Evolutionary conservation across 805 yeast genomes (phyloP), one percentile per base, ranked within the genome.

Genomic region (Scheffersomyces lignosus): DNA sequence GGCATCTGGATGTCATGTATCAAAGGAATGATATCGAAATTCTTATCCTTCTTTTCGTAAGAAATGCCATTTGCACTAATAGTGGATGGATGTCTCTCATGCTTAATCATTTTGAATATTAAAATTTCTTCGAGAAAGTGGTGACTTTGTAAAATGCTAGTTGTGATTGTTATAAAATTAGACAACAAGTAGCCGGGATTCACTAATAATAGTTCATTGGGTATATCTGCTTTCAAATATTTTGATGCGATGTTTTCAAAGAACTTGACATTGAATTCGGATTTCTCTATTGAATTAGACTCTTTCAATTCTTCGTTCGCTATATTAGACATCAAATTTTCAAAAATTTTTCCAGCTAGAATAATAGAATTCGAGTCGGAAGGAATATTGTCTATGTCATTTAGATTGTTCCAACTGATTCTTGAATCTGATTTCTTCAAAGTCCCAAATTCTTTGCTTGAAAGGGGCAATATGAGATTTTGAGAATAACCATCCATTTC

Each of bases 121-220:
- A 73, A 50, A 30, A 71, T 47, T 5, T 54, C 52, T 5, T 55
- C 45, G 27, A 73, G 56, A 14, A 44, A 39, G 18, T 34, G 32
- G n/a, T 36, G 33, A 20, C 41, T 32, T 15, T 45, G 46, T n/a
- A 64, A 39, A 2, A 58, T 29, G 26, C 46, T 51, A 0, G 67
- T 53, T 7, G 56, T 38, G 7, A 58, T 52, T 33, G 58, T 42
- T 15, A 66, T 44, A 24, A 71, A 54, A 7, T 52, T 40, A 2
- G 73, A 49, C 23, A 58, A 52, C 5, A 72, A 47, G 33, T 50
- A 48, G 13, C 63, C 56, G 4, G 63, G 49, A 41, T 69, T 66
- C 25, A 75, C 44, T 4, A 65, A 45, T 3, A 69, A 47, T 30
- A 57, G 44, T 22, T 49, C 60, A 26, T 50, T 51, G 33, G 31